Evolutionary conservation across 2,329 filamentous ascomycete genomes (phyloP).

Genomic region (Botrytis cinerea): DNA sequence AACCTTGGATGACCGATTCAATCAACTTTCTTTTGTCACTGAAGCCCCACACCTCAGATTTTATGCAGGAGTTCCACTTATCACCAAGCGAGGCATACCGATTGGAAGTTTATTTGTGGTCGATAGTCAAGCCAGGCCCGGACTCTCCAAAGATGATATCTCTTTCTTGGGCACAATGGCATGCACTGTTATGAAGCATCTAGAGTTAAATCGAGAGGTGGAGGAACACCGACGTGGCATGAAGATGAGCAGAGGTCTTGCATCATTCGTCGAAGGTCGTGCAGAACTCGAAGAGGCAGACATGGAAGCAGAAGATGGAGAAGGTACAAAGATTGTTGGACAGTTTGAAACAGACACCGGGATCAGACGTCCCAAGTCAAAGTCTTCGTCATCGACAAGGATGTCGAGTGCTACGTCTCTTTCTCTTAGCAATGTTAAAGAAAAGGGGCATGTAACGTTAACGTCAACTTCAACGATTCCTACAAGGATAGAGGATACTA

Average conservation of each 20-base stretch:
- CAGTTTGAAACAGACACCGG: slow-evolving; percentile 36
- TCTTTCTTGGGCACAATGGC: slow-evolving; percentile 60
- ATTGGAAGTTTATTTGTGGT: slow-evolving; percentile 65
- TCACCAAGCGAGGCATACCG: slow-evolving; percentile 40
- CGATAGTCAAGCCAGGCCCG: slow-evolving; percentile 55
- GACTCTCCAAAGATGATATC: slow-evolving; percentile 51
- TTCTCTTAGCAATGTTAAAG: slow-evolving; percentile 30
- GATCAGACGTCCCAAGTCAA: slow-evolving; percentile 31
- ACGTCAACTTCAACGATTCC: slow-evolving; percentile 29
- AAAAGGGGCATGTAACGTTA: slow-evolving; percentile 33
- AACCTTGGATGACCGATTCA: slow-evolving; percentile 38
- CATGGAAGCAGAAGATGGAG: slow-evolving; percentile 34
- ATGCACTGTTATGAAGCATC: slow-evolving; percentile 58
- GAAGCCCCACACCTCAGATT: slow-evolving; percentile 37
- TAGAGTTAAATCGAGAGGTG: slow-evolving; percentile 57
- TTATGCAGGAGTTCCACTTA: slow-evolving; percentile 42
- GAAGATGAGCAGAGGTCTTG: slow-evolving; percentile 56
- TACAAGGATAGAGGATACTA: slow-evolving; percentile 30
- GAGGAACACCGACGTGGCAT: slow-evolving; percentile 56
- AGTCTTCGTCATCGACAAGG: slow-evolving; percentile 26
- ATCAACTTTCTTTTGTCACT: slow-evolving; percentile 38
- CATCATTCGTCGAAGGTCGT: slow-evolving; percentile 54
- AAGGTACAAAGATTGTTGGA: slow-evolving; percentile 38
- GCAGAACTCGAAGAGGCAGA: slow-evolving; percentile 38
- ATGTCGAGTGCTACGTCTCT: slow-evolving; percentile 24